Evolutionary conservation across 371 early-diverging fungal genomes (phyloP).

Genomic region (Mucor saturninus): DNA sequence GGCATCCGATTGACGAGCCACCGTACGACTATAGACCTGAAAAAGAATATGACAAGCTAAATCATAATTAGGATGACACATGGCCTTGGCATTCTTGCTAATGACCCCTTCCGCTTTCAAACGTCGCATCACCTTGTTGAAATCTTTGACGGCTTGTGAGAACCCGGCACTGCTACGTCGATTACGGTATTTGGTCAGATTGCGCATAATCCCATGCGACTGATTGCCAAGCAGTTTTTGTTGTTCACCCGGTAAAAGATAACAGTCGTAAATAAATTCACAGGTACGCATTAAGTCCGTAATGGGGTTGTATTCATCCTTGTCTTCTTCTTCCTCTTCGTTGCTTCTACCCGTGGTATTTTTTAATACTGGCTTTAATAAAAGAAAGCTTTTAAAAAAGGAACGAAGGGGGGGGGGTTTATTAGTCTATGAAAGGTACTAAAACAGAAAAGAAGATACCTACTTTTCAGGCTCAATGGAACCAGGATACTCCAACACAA

Average conservation of each 20-base stretch:
- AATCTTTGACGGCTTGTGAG: slow-evolving; percentile 69
- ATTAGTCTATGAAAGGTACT: too few relatives aligned
- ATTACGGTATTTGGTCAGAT: slow-evolving; percentile 80
- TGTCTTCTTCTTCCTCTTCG: slow-evolving; percentile 56
- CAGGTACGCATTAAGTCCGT: slow-evolving; percentile 76
- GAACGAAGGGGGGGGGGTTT: neutral
- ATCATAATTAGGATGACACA: slow-evolving; percentile 63
- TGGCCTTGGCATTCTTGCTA: slow-evolving; percentile 41
- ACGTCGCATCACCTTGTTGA: slow-evolving; percentile 67
- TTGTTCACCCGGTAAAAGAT: slow-evolving; percentile 55
- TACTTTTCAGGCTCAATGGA: slow-evolving; percentile 34
- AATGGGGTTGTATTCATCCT: slow-evolving; percentile 84
- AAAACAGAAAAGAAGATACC: neutral
- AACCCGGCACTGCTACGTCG: slow-evolving; percentile 73
- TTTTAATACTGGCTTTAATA: slow-evolving; percentile 44
- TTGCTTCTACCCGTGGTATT: slow-evolving; percentile 22
- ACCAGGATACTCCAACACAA: slow-evolving; percentile 35
- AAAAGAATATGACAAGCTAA: slow-evolving; percentile 84
- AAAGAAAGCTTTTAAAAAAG: slow-evolving; percentile 31
- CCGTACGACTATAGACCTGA: slow-evolving; percentile 89
- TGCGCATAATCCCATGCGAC: slow-evolving; percentile 74
- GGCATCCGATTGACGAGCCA: slow-evolving; percentile 81
- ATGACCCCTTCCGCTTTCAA: slow-evolving; percentile 45
- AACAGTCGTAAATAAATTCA: slow-evolving; percentile 66
- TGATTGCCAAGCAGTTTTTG: slow-evolving; percentile 67